These are phyloP conservation scores for Phytophthora syringae DNA, from an alignment of 352 stramenopile genomes.

Conservation along the genomic window DNA sequence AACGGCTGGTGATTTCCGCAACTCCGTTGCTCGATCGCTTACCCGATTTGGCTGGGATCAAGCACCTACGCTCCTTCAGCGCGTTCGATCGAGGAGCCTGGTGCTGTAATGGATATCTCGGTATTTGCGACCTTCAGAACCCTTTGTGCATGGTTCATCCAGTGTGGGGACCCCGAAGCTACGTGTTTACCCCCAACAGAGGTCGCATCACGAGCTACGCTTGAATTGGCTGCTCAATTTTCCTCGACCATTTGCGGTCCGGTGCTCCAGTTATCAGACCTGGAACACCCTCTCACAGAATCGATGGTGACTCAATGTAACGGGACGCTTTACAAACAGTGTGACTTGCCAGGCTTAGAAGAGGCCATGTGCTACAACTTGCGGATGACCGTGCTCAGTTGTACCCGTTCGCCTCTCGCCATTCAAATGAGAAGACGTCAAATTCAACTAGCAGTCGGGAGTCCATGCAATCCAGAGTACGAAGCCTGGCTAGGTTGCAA, in stretches of 20 bases:
- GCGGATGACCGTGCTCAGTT: conserved; percentile 23
- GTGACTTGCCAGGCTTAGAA: not conserved
- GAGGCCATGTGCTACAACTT: conserved; percentile 30
- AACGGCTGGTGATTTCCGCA: conserved; percentile 16
- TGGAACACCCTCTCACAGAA: not conserved
- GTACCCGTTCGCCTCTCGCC: conserved; percentile 6
- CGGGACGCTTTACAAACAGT: conserved; percentile 31
- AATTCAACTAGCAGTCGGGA: conserved; percentile 15
- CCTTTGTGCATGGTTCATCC: conserved; percentile 15
- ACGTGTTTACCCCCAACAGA: conserved; percentile 11
- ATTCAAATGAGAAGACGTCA: conserved; percentile 31
- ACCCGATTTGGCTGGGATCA: not conserved
- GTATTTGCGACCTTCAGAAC: conserved; percentile 17
- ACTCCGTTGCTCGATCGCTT: conserved; percentile 1
- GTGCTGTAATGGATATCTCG: conserved; percentile 41
- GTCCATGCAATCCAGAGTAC: conserved; percentile 10
- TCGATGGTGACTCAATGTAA: conserved; percentile 26
- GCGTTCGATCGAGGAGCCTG: conserved; percentile 3
- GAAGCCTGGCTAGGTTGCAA: conserved; percentile 17
- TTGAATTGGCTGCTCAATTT: not conserved
- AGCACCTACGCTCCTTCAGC: conserved; percentile 7
- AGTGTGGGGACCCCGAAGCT: conserved; percentile 19
- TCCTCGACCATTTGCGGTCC: not conserved
- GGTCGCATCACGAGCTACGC: not conserved
- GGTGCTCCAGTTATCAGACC: too few relatives aligned